Conservation (phyloP, 139 green algal genomes). For the Dunaliella primolecta region DNA sequence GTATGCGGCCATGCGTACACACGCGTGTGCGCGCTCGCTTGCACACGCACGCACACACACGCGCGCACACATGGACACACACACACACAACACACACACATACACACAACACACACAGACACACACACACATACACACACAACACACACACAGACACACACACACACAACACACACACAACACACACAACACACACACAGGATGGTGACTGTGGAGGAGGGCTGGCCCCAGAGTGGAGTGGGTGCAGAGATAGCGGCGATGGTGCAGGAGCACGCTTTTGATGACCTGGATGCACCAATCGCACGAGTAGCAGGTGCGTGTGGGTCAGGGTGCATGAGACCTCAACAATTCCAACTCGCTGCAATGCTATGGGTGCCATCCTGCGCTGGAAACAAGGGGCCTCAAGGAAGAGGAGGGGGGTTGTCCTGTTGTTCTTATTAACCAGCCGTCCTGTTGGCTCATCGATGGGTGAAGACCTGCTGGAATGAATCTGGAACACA, state of each 20-base stretch:
- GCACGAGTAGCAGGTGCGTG: conserved; percentile 81
- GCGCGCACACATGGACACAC: background rate
- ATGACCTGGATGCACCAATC: conserved; percentile 94
- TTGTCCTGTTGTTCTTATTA: background rate
- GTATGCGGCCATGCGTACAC: background rate
- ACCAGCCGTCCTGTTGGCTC: background rate
- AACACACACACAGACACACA: background rate
- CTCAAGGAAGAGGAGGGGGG: too few species aligned
- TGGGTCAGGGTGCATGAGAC: background rate
- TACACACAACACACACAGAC: background rate
- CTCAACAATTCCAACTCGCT: background rate
- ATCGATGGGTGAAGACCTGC: background rate
- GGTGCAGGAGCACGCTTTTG: conserved; percentile 91
- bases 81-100: background rate
- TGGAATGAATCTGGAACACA: background rate
- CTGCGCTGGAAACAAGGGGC: background rate
- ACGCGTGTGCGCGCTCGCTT: background rate
- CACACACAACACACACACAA: background rate
- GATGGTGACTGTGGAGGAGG: conserved; percentile 92
- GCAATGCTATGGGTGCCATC: too few species aligned
- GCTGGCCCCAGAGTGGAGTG: conserved; percentile 93
- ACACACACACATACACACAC: background rate
- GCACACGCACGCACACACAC: background rate
- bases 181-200: conserved; percentile 1
- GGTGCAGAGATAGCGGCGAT: conserved; percentile 78